Base-by-base conservation (phyloP, 2,329 filamentous ascomycete genomes). In the Talaromyces sp. region DNA sequence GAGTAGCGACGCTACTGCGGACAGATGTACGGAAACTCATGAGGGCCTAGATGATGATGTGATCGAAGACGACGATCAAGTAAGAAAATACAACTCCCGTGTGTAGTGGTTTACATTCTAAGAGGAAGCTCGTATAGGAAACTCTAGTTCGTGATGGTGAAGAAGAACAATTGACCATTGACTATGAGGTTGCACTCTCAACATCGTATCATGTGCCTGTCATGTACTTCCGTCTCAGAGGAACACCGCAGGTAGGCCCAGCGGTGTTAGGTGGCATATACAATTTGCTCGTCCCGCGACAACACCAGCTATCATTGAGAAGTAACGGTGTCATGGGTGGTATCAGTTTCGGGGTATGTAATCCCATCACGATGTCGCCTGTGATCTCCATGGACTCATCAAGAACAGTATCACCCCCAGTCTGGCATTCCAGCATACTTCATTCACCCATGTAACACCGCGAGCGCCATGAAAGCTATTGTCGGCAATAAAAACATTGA, bases 391-490 rank as follows among this genome's bases (percentile, higher is more conserved):
- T 70, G 63, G 70, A 68, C 73, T 76, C 74, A 78, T 76, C 67
- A 67, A 70, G 69, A 65, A 73, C 77, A 93, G 86, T 88, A 96
- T 76, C 92, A 98, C 81, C 93, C 95, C 59, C 77, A 90, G 64
- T 91, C 87, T 63, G 89, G 89, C 60, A 76, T 88, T 63, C 91
- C 92, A 44, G 85, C 87, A 57, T 97, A 93, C 76, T 97, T 96
- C 76, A 84, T 98, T 69, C 95, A 99, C 78, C 93, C 95, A 25
- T 98, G 95, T 77, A 86, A 91, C 73, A 90, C 95, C 8, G 90
- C 89, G 62, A 89, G 93, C 67, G 90, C 90, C 59, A 90, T 98
- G 84, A 81, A 81, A 68, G 81, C 79, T 58, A 87, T 92, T 70
- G 78, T 84, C 68, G 70, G 75, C 14, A 69, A 70, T 57, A 68